Evolutionary conservation across 2,329 filamentous ascomycete genomes (phyloP).

Genomic region (Chrysoporthe deuterocubensis): DNA sequence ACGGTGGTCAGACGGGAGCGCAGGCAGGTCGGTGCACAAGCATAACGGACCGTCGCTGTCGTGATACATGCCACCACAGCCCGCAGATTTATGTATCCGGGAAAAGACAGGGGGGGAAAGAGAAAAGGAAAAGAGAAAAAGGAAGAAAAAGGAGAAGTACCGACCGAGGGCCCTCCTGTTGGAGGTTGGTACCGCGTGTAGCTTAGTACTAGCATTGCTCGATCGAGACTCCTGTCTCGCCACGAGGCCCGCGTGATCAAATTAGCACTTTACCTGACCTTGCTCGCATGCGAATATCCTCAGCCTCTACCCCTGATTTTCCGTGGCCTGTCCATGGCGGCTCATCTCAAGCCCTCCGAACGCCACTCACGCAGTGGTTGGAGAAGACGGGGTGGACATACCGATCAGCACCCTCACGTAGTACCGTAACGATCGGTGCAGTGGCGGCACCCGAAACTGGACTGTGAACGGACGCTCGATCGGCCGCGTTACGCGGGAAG

Average conservation of each 20-base stretch:
- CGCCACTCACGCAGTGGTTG: not conserved
- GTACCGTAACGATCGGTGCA: not conserved
- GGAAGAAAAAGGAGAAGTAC: not conserved
- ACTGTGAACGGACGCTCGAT: not conserved
- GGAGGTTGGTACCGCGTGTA: not conserved
- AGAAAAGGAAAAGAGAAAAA: too few relatives aligned
- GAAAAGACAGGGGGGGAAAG: too few relatives aligned
- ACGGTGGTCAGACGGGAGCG: not conserved
- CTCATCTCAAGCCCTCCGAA: not conserved
- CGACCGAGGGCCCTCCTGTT: not conserved
- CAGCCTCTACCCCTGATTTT: not conserved
- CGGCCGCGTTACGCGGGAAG: not conserved
- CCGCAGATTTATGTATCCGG: not conserved
- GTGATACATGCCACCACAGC: constrained; percentile 6
- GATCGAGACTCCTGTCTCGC: too few relatives aligned
- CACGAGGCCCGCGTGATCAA: not conserved
- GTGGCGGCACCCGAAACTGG: not conserved
- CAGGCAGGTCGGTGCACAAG: constrained; percentile 3
- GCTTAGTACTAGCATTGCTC: not conserved
- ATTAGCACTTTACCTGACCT: not conserved
- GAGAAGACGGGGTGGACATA: not conserved
- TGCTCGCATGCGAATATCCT: not conserved
- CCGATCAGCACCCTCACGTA: not conserved
- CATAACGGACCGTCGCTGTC: constrained; percentile 11
- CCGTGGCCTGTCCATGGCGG: not conserved